Evolutionary conservation across 306 rosid genomes (phyloP), one percentile per base, ranked within the genome.

Genomic region (Lagenaria siceraria): DNA sequence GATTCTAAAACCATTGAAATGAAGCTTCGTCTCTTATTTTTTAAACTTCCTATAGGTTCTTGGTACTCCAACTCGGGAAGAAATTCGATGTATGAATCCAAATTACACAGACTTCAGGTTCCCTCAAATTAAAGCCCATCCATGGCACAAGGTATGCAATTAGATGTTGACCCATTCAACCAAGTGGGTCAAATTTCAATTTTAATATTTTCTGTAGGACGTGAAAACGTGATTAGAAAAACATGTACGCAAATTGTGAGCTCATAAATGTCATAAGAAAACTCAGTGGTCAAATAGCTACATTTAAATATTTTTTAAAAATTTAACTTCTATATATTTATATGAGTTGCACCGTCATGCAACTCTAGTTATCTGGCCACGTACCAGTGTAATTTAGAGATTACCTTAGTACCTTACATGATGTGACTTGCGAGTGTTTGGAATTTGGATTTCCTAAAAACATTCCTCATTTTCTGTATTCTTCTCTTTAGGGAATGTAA

Each of bases 1-100:
- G 33, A 54, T 59, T 56, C 14, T 54, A 35, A 1, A 43, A 13
- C 68, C 35, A 53, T 25, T 22, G 10, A 33, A 78, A 49, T 29
- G 62, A 49, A 77, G 43, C 29, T 59, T 49, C 4, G n/a, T 61
- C 54, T 65, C 48, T 53, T 49, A 52, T 65, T 35, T 68, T 66
- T 14, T 21, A 2, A 19, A 74, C 51, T 79, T 78, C 72, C 79
- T 89, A 78, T 82, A 95, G 99, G 91, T 95, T 80, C 99, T 95
- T 74, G 99, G 97, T 77, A 95, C 96, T 62, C 99, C 99, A 61
- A 92, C 99, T 69, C 89, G 97, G 81, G 99, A 95, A 86, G 99
- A 95, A 86, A 95, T 95, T 54, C 91, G 96, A 17, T 95, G 99
- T 86, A 95, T 95, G 99, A 95, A 95, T 81, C 97, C 97, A 13